Conservation (phyloP, 805 yeast genomes). For the Blastobotrys robertii region DNA sequence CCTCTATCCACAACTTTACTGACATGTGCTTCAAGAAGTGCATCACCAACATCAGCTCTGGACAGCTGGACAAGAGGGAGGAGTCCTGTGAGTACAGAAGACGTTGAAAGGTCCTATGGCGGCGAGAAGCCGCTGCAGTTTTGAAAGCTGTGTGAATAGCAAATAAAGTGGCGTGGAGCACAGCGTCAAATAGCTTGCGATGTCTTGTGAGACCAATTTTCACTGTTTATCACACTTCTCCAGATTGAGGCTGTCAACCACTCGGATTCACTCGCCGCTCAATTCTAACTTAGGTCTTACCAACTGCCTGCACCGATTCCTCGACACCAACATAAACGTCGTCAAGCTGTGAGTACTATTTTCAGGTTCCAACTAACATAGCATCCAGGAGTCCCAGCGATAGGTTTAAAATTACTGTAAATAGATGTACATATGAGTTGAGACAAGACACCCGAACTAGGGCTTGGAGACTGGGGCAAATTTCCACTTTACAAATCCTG, state of each 20-base stretch:
- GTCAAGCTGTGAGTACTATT: conserved; percentile 41
- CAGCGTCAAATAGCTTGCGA: too few relatives aligned
- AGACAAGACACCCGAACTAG: too few relatives aligned
- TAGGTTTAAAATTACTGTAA: conserved; percentile 2
- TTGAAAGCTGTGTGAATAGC: too few relatives aligned
- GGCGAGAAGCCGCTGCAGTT: too few relatives aligned
- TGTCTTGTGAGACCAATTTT: too few relatives aligned
- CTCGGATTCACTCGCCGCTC: too few relatives aligned
- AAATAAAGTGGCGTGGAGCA: too few relatives aligned
- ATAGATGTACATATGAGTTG: conserved; percentile 1
- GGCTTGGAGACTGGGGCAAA: too few relatives aligned
- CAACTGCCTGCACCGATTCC: conserved; percentile 75
- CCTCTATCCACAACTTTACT: conserved; percentile 77
- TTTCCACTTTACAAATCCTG: too few relatives aligned
- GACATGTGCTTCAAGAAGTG: conserved; percentile 88
- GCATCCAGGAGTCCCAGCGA: conserved; percentile 16
- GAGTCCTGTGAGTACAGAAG: conserved; percentile 46
- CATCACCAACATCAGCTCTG: conserved; percentile 34
- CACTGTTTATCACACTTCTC: too few relatives aligned
- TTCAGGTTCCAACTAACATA: conserved; percentile 4
- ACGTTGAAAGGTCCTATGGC: background rate
- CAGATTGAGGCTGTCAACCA: too few relatives aligned
- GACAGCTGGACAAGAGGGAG: conserved; percentile 46
- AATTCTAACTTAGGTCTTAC: conserved; percentile 30
- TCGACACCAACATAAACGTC: conserved; percentile 79